phyloP scores from a whole-genome alignment of 495 filamentous ascomycete species.

The Penicillium maclennaniae region DNA sequence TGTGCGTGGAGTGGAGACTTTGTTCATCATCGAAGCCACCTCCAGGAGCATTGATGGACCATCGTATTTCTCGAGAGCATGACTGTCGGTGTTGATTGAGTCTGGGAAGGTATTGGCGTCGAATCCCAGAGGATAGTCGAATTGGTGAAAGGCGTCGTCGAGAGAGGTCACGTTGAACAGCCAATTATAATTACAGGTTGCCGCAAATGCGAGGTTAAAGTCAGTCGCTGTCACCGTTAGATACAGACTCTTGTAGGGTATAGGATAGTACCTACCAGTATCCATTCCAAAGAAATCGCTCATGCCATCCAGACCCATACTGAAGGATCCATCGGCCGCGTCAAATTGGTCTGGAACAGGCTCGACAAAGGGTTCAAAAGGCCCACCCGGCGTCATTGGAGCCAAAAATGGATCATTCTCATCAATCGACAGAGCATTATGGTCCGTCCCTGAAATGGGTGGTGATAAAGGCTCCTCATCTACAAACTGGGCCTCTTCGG shows the following conservation, averaged over 20 bases:
- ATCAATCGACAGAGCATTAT: conserved; percentile 23
- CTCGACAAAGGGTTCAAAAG: conserved; percentile 36
- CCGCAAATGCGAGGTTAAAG: conserved; percentile 56
- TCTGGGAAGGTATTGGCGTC: conserved; percentile 24
- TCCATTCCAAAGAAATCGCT: conserved; percentile 30
- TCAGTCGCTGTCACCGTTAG: conserved; percentile 39
- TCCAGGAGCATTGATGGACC: conserved; percentile 20
- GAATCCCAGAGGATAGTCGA: conserved; percentile 27
- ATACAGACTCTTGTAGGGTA: background rate
- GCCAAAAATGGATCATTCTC: conserved; percentile 32
- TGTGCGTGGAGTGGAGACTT: background rate
- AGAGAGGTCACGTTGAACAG: conserved; percentile 45
- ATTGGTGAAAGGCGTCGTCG: conserved; percentile 33
- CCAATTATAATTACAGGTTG: conserved; percentile 54
- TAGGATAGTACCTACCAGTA: conserved; percentile 23
- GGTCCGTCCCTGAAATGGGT: conserved; percentile 28
- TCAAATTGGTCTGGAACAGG: conserved; percentile 36
- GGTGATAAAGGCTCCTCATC: conserved; percentile 29
- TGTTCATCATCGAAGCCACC: conserved; percentile 18
- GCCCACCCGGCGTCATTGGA: conserved; percentile 31
- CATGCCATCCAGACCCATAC: conserved; percentile 18
- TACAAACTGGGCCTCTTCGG: conserved; percentile 6
- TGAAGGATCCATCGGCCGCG: conserved; percentile 34
- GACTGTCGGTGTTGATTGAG: conserved; percentile 1
- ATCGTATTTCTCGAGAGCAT: conserved; percentile 12